Evolutionary conservation across 1,139 yeast species (phyloP).

Genomic region (Arxiozyma heterogenica): DNA sequence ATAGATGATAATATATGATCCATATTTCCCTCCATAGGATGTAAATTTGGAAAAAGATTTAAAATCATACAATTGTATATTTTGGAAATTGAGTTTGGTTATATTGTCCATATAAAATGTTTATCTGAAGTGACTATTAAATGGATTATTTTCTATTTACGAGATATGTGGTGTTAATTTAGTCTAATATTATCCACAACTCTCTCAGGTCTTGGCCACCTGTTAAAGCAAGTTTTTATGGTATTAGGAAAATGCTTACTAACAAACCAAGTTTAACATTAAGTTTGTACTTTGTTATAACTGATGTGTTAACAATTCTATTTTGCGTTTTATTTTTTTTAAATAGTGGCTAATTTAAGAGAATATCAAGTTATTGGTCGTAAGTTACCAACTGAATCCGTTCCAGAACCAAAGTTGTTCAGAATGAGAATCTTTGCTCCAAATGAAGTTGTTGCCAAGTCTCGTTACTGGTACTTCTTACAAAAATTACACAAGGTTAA

Average conservation of each 20-base stretch:
- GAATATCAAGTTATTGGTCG: slow-evolving; percentile 99
- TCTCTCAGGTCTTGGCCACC: not conserved
- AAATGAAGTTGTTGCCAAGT: slow-evolving; percentile 97
- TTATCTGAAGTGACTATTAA: too few species aligned
- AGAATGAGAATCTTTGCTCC: slow-evolving; percentile 99
- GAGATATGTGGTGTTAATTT: too few species aligned
- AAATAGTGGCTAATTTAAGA: slow-evolving; percentile 78
- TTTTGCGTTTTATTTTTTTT: not conserved
- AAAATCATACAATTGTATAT: too few species aligned
- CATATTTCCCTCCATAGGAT: not conserved
- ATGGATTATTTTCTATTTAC: too few species aligned
- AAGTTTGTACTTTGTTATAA: not conserved
- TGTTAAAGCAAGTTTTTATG: too few species aligned
- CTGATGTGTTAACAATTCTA: not conserved
- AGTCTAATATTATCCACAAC: too few species aligned
- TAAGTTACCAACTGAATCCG: slow-evolving; percentile 98
- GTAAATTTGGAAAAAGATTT: too few species aligned
- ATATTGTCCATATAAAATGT: too few species aligned
- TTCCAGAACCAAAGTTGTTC: slow-evolving; percentile 99
- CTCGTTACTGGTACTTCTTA: slow-evolving; percentile 99
- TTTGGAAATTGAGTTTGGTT: too few species aligned
- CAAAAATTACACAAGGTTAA: slow-evolving; percentile 98
- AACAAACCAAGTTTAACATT: not conserved
- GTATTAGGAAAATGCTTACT: not conserved
- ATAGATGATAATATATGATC: too few species aligned